Evolutionary conservation across 306 rosid species (phyloP), one percentile per base, ranked within the genome.

Genomic region (Canavalia gladiata): DNA sequence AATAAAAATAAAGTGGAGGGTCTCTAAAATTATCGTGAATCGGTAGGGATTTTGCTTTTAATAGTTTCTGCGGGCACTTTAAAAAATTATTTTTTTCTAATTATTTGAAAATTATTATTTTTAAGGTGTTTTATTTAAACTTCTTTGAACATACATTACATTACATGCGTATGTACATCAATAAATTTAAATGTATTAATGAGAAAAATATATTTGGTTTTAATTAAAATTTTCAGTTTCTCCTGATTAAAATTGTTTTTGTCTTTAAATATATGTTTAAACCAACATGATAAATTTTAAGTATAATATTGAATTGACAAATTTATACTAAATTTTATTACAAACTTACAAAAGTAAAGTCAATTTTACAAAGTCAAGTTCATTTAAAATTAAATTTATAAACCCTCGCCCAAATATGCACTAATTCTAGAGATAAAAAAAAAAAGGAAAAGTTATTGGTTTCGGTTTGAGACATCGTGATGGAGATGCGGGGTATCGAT

Each of bases 401-500:
- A 18, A 18, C 25, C 25, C 25, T 18, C 25, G 25, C 25, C 25
- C 25, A 18, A 18, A 18, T 18, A 18, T 18, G 25, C 25, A 0
- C 25, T 18, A 18, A 18, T 18, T 18, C 25, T 18, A 18, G 25
- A 18, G 25, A 18, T 18, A 18, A 18, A 18, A 18, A 18, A 18
- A 18, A 18, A 18, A 18, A 18, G 25, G 25, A 18, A 18, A 18
- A 18, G 25, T 18, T 18, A 18, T 18, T 18, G 25, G 25, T 18
- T 18, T 18, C 25, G 25, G 25, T 18, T 18, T 18, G 25, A 18
- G 25, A 18, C n/a, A n/a, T n/a, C n/a, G n/a, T n/a, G 0, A 0
- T 83, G 97, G 91, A 92, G 93, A 92, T 85, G 98, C 91, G 87
- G 97, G 96, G 96, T 85, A 90, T 91, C 92, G 93, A 92, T 92